A percentile compares a stretch with the other conserved stretches of the same genome.
phyloP scores from a whole-genome alignment of 2,329 filamentous ascomycete genomes.

The Pseudogymnoascus sp. region DNA sequence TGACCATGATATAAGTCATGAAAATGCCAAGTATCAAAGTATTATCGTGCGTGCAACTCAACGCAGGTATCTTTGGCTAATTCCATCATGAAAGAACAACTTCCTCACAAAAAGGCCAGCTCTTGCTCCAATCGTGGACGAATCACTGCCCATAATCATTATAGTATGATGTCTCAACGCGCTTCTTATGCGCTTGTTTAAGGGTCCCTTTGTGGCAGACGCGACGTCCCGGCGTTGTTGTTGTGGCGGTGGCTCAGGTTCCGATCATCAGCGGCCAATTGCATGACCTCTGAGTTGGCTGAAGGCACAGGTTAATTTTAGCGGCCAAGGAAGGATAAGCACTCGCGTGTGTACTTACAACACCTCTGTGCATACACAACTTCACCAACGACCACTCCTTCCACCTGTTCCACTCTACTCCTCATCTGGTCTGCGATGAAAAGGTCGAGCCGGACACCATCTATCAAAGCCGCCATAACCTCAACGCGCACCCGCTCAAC shows the following conservation, averaged over 20 bases:
- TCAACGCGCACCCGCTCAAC: neutral
- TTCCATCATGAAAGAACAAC: neutral
- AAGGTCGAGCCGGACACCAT: neutral
- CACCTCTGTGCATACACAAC: slow-evolving; percentile 7
- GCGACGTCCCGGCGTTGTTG: slow-evolving; percentile 6
- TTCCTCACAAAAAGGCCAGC: neutral
- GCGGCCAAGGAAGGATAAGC: slow-evolving; percentile 7
- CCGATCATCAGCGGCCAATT: neutral
- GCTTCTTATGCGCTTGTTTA: neutral
- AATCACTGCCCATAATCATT: neutral
- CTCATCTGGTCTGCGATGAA: neutral
- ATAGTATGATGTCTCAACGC: slow-evolving; percentile 4
- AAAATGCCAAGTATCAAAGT: neutral
- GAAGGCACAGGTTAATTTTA: slow-evolving; percentile 8
- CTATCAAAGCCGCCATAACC: neutral
- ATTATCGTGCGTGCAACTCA: neutral
- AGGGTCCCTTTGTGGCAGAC: slow-evolving; percentile 3
- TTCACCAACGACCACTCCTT: neutral
- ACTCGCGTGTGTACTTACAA: slow-evolving; percentile 10
- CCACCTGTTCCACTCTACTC: neutral
- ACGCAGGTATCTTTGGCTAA: neutral
- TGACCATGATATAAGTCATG: slow-evolving; percentile 28
- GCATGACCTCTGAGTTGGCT: slow-evolving; percentile 4
- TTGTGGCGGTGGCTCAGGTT: slow-evolving; percentile 4
- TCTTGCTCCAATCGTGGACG: neutral